Evolutionary conservation across 2,329 filamentous ascomycete genomes (phyloP), one percentile per base, ranked within the genome.

Genomic region (Penicillium hordei): DNA sequence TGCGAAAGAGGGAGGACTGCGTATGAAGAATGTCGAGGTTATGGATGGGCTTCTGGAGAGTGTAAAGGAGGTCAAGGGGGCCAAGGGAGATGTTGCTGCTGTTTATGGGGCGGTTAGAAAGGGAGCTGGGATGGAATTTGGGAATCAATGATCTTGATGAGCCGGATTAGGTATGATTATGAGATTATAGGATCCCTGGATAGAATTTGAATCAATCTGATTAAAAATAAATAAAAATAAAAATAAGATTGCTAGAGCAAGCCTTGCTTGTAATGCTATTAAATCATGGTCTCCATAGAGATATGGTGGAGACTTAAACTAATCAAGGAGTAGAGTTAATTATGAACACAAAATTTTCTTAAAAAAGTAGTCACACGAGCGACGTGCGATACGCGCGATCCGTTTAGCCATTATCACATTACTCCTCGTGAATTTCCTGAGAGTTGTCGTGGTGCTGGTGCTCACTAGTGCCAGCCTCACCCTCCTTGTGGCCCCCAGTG

Each of bases 61-160:
- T 56, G 86, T 96, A 2, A 88, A 90, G 73, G 84, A 87, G 57
- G 81, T 91, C 60, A 78, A 80, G 48, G 91, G 90, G 0, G 81
- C 83, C 44, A 85, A 81, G 64, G 91, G 91, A 0, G 93, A 96
- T 74, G 85, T 96, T 71, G 88, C 90, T 2, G 88, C 84, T 12
- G 88, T 96, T 38, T 96, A 96, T 76, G 92, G 92, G 0, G 88
- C 88, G 2, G 86, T 89, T 54, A 84, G 92, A 67, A 79, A 88
- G 76, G 88, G 91, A 70, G 84, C 83, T 29, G 91, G 91, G 0
- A 74, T 96, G 66, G 82, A 85, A 54, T 96, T 87, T 75, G 89
- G 90, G 69, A 91, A 89, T 64, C 74, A 81, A 57, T 53, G 38
- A 19, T 21, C n/a, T 12, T 12, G n/a, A 19, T 21, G 5, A 39